A percentile compares a stretch with the other conserved stretches of the same genome.
Evolutionary conservation across 257 asterid genomes (phyloP).

Genomic region (Handroanthus guayacan): DNA sequence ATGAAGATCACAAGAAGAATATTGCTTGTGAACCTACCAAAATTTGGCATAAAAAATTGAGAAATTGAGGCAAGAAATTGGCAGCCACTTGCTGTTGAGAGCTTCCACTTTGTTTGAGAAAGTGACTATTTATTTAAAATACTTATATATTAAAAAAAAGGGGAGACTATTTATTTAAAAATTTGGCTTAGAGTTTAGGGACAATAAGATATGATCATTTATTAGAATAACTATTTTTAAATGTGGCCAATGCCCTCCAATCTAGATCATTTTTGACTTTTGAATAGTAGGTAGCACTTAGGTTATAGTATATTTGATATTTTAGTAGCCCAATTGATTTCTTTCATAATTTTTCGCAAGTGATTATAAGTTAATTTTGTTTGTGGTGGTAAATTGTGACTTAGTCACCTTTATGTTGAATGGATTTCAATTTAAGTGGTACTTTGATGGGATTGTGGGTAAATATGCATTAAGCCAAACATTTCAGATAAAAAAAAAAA

Average conservation of each 20-base stretch:
- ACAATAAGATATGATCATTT: conserved; percentile 15
- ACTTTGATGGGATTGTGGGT: too few relatives aligned
- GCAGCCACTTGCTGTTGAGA: background rate
- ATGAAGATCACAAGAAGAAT: conserved; percentile 4
- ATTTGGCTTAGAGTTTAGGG: background rate
- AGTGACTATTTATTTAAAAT: too few relatives aligned
- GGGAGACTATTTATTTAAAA: background rate
- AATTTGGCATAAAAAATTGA: conserved; percentile 6
- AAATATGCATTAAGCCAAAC: too few relatives aligned
- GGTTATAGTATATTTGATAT: background rate
- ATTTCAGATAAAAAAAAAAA: too few relatives aligned
- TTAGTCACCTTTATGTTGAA: too few relatives aligned
- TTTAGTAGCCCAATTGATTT: background rate
- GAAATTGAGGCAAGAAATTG: background rate
- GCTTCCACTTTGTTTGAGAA: conserved; percentile 16
- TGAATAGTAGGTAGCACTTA: conserved; percentile 3
- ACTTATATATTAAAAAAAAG: too few relatives aligned
- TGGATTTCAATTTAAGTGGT: too few relatives aligned
- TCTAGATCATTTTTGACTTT: conserved; percentile 28
- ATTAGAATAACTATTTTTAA: background rate
- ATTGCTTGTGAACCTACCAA: conserved; percentile 19
- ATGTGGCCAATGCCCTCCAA: background rate
- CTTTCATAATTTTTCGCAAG: too few relatives aligned
- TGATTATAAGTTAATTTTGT: too few relatives aligned
- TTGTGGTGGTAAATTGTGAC: too few relatives aligned